These are phyloP conservation scores for Alnus rubra DNA, from an alignment of 306 rosid species.

Conservation along the genomic window DNA sequence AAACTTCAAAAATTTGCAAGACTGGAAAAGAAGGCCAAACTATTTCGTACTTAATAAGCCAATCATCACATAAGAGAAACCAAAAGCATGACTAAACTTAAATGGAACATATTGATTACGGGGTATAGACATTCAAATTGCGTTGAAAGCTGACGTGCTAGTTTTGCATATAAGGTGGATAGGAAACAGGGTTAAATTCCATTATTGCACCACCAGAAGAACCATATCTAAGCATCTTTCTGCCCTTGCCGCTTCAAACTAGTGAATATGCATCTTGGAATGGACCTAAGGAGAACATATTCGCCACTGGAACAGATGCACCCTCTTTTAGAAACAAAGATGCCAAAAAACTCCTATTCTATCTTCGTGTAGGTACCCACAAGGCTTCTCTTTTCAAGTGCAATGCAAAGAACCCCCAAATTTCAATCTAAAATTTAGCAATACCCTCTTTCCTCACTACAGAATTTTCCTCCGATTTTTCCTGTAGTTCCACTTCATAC, in stretches of 20 bases:
- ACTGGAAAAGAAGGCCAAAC: not conserved
- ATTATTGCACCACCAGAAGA: not conserved
- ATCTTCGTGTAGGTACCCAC: not conserved
- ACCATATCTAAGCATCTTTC: not conserved
- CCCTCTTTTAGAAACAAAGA: not conserved
- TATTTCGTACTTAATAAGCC: not conserved
- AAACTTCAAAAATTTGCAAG: not conserved
- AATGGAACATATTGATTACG: not conserved
- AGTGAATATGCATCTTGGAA: not conserved
- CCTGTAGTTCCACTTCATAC: not conserved
- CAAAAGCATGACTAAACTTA: not conserved
- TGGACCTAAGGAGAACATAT: not conserved
- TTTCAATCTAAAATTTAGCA: not conserved
- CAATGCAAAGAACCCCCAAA: not conserved
- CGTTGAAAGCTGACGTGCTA: not conserved
- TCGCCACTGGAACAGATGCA: not conserved
- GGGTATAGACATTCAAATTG: not conserved
- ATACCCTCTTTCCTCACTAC: not conserved
- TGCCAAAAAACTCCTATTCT: not conserved
- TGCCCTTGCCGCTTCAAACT: not conserved
- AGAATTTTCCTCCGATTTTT: not conserved
- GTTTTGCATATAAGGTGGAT: not conserved
- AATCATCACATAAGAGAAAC: not conserved
- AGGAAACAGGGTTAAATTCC: not conserved
- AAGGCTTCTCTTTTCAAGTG: not conserved